Base-by-base conservation (phyloP, 2,329 filamentous ascomycete genomes). In the Cadophora malorum region DNA sequence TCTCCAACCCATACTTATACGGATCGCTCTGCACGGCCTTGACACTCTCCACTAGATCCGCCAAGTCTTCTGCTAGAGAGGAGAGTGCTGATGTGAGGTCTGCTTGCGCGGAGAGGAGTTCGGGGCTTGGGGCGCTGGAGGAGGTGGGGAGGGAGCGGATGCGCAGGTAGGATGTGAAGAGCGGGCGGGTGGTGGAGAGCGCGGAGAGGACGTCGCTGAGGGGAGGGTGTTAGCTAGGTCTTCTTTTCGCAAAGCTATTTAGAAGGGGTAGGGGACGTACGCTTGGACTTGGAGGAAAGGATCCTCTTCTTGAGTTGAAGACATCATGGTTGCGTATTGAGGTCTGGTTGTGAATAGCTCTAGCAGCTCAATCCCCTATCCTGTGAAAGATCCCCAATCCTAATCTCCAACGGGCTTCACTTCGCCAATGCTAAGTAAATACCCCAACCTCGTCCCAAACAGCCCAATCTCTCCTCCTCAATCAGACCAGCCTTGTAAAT, bases 121-220 rank as follows among this genome's bases (percentile, higher is more conserved):
- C 96, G 14, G 93, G 94, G 21, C 92, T 94, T 53, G 67, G 66
- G 9, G 52, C 68, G 9, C 63, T 14, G 50, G 85, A 82, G 9
- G 88, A 86, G 50, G 90, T 90, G 68, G 90, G 87, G 31, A 97
- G 90, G 56, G 94, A 96, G 77, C 94, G 93, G 81, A 99, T 99
- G 78, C 96, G 95, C 53, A 97, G 87, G 83, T 97, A 99, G 19
- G 94, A 97, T 71, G 92, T 90, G 84, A 97, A 97, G 67, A 97
- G 89, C 63, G 94, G 90, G 10, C 95, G 91, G 64, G 93, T 91
- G 16, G 88, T 88, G 72, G 91, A 86, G 71, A 99, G 89, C 69
- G 96, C 91, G 71, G 89, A 83, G 73, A 97, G 90, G 73, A 98
- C 93, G 81, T 99, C 96, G 81, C 94, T 97, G 28, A 78, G 64